A percentile compares a stretch with the other conserved stretches of the same genome.
These are phyloP conservation scores for Oryza meyeriana DNA, from an alignment of 176 grass and related monocot species.

Conservation along the genomic window DNA sequence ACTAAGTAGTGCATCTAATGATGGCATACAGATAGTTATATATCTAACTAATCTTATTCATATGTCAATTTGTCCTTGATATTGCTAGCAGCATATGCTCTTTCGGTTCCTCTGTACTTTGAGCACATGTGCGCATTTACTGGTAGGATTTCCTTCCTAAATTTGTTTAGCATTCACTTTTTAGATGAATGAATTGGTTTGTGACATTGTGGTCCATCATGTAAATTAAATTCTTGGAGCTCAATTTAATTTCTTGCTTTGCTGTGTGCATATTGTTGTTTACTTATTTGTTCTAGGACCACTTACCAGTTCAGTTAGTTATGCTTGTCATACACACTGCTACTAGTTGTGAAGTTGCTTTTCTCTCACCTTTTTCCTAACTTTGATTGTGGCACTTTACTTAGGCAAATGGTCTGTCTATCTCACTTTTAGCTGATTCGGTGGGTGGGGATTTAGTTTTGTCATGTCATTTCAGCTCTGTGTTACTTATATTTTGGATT, in stretches of 20 bases:
- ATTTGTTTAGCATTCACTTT: conserved; percentile 33
- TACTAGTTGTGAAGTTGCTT: conserved; percentile 29
- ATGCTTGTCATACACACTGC: conserved; percentile 23
- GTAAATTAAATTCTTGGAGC: conserved; percentile 35
- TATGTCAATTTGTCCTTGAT: conserved; percentile 32
- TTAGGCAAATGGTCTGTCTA: conserved; percentile 23
- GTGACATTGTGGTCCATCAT: conserved; percentile 51
- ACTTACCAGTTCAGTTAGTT: conserved; percentile 39
- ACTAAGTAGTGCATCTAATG: conserved; percentile 27
- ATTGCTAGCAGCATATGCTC: conserved; percentile 34
- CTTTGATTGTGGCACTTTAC: conserved; percentile 34
- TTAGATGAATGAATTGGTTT: conserved; percentile 27
- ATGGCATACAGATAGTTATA: conserved; percentile 31
- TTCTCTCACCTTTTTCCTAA: conserved; percentile 20
- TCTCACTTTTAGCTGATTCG: conserved; percentile 42
- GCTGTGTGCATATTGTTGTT: not conserved
- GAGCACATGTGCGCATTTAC: conserved; percentile 31
- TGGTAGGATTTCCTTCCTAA: conserved; percentile 23
- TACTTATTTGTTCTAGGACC: conserved; percentile 41
- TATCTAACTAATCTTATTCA: conserved; percentile 35
- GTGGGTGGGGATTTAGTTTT: conserved; percentile 8
- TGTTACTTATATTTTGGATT: conserved; percentile 1
- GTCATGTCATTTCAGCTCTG: conserved; percentile 8
- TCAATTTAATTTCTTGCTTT: conserved; percentile 28
- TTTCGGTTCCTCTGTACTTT: conserved; percentile 44